phyloP scores from a whole-genome alignment of 495 filamentous ascomycete genomes.

The Podospora pseudopauciseta region DNA sequence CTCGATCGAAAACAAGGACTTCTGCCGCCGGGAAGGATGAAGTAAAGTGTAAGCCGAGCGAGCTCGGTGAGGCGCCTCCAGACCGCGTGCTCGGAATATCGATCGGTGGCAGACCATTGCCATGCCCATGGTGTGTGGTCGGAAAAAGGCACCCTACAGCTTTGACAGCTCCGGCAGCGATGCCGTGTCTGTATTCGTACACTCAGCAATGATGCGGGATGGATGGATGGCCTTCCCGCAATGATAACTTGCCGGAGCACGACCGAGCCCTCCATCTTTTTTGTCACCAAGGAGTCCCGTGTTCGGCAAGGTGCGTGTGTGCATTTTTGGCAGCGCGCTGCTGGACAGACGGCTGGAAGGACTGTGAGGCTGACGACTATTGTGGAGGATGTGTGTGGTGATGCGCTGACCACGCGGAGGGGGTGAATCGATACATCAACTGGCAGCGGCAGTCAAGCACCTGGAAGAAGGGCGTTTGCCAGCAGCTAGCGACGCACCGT shows the following conservation, averaged over 20 bases:
- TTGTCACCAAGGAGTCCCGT: background rate
- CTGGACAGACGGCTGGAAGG: no score
- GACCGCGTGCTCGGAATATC: background rate
- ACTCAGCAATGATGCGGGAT: background rate
- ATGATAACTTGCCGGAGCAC: background rate
- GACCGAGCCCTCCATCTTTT: background rate
- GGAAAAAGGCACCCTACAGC: background rate
- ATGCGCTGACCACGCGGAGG: background rate
- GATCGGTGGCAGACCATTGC: background rate
- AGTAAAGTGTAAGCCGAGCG: background rate
- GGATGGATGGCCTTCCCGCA: no score
- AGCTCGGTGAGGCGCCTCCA: background rate
- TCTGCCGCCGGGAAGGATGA: conserved; percentile 5
- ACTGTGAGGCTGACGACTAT: background rate
- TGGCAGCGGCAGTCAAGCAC: background rate
- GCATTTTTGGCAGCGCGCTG: background rate
- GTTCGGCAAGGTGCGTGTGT: background rate
- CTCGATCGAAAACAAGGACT: background rate
- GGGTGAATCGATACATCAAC: conserved; percentile 1
- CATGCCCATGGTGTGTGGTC: background rate
- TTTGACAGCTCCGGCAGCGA: background rate
- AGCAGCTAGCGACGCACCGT: conserved; percentile 1
- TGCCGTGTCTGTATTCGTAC: background rate
- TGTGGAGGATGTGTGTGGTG: background rate
- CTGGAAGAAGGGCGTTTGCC: conserved; percentile 8